A percentile compares a stretch with the other conserved stretches of the same genome.
Conservation (phyloP, 805 yeast genomes). For the Candida lessepsii region DNA sequence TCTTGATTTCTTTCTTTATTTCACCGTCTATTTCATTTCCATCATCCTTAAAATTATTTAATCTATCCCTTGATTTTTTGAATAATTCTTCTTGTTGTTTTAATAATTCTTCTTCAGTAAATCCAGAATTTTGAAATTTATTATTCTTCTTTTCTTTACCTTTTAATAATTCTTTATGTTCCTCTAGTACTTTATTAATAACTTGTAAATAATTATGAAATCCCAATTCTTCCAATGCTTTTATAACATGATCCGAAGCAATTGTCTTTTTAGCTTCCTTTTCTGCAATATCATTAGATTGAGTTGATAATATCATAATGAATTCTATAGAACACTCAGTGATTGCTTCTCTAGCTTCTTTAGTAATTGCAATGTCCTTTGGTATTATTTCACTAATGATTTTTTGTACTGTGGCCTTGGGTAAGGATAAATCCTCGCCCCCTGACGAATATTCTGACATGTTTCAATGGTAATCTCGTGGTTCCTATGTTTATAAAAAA, state of each 20-base stretch:
- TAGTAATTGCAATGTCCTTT: constrained; percentile 79
- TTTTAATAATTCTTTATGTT: constrained; percentile 85
- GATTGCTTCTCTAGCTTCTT: constrained; percentile 91
- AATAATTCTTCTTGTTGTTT: constrained; percentile 92
- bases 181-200: constrained; percentile 72
- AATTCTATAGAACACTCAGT: constrained; percentile 96
- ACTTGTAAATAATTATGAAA: constrained; percentile 82
- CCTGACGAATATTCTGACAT: constrained; percentile 43
- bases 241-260: constrained; percentile 92
- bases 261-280: constrained; percentile 94
- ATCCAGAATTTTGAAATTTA: constrained; percentile 89
- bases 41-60: constrained; percentile 24
- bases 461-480: background rate
- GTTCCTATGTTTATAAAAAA: constrained; percentile 1
- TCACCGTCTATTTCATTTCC: constrained; percentile 2
- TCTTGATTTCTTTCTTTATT: constrained; percentile 4
- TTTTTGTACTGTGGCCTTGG: constrained; percentile 91
- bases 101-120: constrained; percentile 87
- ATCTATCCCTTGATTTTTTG: constrained; percentile 67
- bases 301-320: constrained; percentile 90
- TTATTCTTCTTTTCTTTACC: constrained; percentile 88
- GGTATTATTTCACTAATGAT: constrained; percentile 89
- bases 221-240: constrained; percentile 84
- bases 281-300: constrained; percentile 94
- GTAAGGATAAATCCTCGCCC: constrained; percentile 42